phyloP scores from a whole-genome alignment of 2,329 filamentous ascomycete genomes.

The Trichoderma hamatum region DNA sequence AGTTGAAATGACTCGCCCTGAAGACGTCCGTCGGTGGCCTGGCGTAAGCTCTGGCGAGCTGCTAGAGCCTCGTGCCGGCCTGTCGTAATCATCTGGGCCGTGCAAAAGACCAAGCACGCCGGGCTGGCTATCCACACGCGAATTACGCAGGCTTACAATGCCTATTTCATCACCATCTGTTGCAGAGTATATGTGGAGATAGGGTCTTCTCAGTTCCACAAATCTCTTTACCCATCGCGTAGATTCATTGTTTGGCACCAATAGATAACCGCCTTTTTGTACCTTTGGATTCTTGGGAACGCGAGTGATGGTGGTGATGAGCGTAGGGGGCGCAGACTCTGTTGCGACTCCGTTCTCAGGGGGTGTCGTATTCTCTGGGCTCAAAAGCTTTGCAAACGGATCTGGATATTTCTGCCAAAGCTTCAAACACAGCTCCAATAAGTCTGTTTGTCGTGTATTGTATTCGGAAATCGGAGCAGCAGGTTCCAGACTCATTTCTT shows the following conservation, averaged over 20 bases:
- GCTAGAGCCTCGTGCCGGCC: slow-evolving; percentile 38
- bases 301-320: slow-evolving; percentile 75
- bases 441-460: slow-evolving; percentile 48
- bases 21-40: slow-evolving; percentile 53
- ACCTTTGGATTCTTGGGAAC: slow-evolving; percentile 80
- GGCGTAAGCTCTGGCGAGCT: slow-evolving; percentile 46
- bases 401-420: slow-evolving; percentile 68
- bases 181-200: slow-evolving; percentile 85
- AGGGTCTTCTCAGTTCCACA: slow-evolving; percentile 87
- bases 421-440: slow-evolving; percentile 60
- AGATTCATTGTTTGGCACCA: slow-evolving; percentile 80
- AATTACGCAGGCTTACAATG: slow-evolving; percentile 84
- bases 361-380: slow-evolving; percentile 66
- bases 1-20: slow-evolving; percentile 57
- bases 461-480: slow-evolving; percentile 46
- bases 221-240: slow-evolving; percentile 90
- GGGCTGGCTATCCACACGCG: slow-evolving; percentile 88
- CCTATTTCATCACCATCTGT: slow-evolving; percentile 88
- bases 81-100: slow-evolving; percentile 47
- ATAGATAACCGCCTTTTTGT: slow-evolving; percentile 83
- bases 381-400: slow-evolving; percentile 58
- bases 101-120: slow-evolving; percentile 79
- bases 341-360: slow-evolving; percentile 63
- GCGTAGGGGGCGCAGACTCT: slow-evolving; percentile 58
- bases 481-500: slow-evolving; percentile 28